These are phyloP conservation scores for Penicillium cosmopolitanum DNA, from an alignment of 495 filamentous ascomycete species.

Conservation along the genomic window DNA sequence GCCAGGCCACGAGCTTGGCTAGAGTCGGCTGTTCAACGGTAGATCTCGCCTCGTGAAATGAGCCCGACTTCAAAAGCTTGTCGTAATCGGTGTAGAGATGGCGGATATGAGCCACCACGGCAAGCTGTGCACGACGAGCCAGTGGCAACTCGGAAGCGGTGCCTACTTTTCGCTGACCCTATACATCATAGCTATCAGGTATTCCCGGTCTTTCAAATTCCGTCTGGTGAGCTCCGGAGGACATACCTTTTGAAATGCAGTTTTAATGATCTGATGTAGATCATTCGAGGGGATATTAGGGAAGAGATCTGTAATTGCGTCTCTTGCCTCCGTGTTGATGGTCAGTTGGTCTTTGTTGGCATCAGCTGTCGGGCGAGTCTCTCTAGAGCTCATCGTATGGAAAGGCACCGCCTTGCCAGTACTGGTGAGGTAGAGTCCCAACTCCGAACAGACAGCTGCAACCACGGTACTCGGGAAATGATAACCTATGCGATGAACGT, in stretches of 20 bases:
- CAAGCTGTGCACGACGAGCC: slow-evolving; percentile 76
- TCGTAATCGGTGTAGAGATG: slow-evolving; percentile 90
- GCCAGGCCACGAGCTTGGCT: slow-evolving; percentile 80
- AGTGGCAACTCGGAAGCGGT: slow-evolving; percentile 66
- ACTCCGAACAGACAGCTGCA: slow-evolving; percentile 53
- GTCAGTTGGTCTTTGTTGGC: slow-evolving; percentile 57
- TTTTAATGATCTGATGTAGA: slow-evolving; percentile 73
- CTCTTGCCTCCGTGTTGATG: slow-evolving; percentile 72
- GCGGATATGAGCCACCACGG: slow-evolving; percentile 83
- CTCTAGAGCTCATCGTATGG: slow-evolving; percentile 23
- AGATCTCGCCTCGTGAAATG: slow-evolving; percentile 70
- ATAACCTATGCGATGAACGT: slow-evolving; percentile 79
- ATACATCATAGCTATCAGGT: slow-evolving; percentile 23
- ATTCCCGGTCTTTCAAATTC: slow-evolving; percentile 14
- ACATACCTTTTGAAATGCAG: slow-evolving; percentile 82
- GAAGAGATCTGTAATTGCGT: slow-evolving; percentile 78
- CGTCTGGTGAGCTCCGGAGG: slow-evolving; percentile 13
- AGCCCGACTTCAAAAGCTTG: slow-evolving; percentile 64
- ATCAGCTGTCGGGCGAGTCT: slow-evolving; percentile 22
- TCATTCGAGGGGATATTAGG: slow-evolving; percentile 83
- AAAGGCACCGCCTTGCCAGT: slow-evolving; percentile 48
- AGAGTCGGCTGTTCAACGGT: slow-evolving; percentile 71
- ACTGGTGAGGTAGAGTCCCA: slow-evolving; percentile 44
- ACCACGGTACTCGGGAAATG: slow-evolving; percentile 68
- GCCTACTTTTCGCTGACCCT: slow-evolving; percentile 67